A percentile compares a stretch with the other conserved stretches of the same genome.
Evolutionary conservation across 352 stramenopile genomes (phyloP).

Genomic region (Phytopythium ostracodes): DNA sequence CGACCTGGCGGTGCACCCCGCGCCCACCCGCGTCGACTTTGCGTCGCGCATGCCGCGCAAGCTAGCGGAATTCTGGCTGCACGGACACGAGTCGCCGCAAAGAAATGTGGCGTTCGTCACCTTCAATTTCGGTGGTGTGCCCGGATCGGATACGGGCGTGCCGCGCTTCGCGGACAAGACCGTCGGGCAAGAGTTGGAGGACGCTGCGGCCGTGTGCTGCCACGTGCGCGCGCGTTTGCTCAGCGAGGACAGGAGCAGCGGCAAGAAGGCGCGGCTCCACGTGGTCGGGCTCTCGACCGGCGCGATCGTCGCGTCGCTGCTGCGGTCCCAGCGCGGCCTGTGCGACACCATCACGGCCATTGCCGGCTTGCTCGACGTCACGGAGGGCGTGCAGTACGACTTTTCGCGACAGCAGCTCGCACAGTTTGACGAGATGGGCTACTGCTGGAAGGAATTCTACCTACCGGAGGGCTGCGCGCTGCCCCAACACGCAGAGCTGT

Average conservation of each 20-base stretch:
- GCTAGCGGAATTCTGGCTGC: constrained; percentile 49
- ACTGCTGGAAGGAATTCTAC: constrained; percentile 77
- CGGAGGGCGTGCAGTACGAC: constrained; percentile 46
- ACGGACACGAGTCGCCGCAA: constrained; percentile 9
- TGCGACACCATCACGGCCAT: constrained; percentile 55
- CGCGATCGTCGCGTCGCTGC: constrained; percentile 57
- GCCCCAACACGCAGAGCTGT: constrained; percentile 31
- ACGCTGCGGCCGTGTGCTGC: constrained; percentile 44
- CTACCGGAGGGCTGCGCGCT: constrained; percentile 37
- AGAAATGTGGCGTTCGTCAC: constrained; percentile 28
- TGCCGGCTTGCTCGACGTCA: constrained; percentile 50
- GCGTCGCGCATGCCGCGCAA: constrained; percentile 55
- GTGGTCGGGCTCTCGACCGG: constrained; percentile 68
- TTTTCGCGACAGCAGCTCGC: constrained; percentile 47
- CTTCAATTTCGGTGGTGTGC: constrained; percentile 70
- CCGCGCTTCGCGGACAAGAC: constrained; percentile 51
- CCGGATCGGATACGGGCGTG: constrained; percentile 44
- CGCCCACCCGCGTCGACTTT: constrained; percentile 36
- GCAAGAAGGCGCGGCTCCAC: constrained; percentile 26
- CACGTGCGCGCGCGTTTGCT: constrained; percentile 36
- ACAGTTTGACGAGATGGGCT: constrained; percentile 28
- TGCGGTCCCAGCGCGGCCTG: constrained; percentile 32
- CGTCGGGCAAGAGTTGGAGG: constrained; percentile 50
- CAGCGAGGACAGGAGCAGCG: constrained; percentile 1
- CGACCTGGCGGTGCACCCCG: constrained; percentile 63